These are phyloP conservation scores for Carex myosuroides DNA, from an alignment of 176 grass and related monocot species.

Conservation along the genomic window DNA sequence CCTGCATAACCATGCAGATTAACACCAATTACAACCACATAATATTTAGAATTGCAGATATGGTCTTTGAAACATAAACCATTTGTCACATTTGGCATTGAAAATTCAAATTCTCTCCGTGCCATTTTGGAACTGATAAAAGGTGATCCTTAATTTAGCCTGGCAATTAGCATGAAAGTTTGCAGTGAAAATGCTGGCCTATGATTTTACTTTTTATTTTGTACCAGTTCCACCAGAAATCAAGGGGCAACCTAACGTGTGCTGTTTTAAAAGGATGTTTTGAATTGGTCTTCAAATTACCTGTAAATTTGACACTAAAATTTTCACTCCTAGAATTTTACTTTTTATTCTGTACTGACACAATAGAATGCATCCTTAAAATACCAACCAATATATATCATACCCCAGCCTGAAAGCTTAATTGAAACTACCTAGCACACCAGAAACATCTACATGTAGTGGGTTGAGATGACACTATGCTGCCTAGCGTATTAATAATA, in stretches of 20 bases:
- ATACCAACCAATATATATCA: not conserved
- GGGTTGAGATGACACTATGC: not conserved
- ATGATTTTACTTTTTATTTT: not conserved
- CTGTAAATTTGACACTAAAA: not conserved
- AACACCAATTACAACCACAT: not conserved
- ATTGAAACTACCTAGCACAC: not conserved
- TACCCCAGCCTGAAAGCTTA: not conserved
- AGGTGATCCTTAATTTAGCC: not conserved
- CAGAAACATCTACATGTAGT: not conserved
- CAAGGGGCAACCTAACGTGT: not conserved
- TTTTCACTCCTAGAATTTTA: not conserved
- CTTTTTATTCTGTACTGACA: not conserved
- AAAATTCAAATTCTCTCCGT: not conserved
- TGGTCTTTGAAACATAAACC: not conserved
- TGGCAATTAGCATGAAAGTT: not conserved
- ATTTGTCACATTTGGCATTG: not conserved
- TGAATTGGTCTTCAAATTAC: not conserved
- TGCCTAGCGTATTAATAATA: not conserved
- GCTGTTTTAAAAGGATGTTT: not conserved
- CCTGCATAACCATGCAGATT: slow-evolving; percentile 29
- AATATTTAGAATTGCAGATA: not conserved
- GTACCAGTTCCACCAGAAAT: not conserved
- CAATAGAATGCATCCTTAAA: not conserved
- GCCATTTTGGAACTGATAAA: not conserved
- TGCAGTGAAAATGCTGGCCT: not conserved